Evolutionary conservation across 768 basidiomycete genomes (phyloP).

Genomic region (Tricholoma furcatifolium): DNA sequence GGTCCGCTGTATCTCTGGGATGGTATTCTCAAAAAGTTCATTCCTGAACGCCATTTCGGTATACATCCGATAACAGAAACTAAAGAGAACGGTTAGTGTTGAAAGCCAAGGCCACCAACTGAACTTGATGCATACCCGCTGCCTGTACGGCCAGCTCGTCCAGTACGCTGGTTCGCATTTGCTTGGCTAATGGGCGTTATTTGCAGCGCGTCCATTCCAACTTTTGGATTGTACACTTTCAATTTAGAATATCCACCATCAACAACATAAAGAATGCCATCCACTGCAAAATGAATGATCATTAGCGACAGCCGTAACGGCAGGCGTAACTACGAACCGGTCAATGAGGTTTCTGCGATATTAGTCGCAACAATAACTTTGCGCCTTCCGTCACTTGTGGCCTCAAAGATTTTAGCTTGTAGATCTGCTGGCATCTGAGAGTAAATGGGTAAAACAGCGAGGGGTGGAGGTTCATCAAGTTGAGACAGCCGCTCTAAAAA

Average conservation of each 20-base stretch:
- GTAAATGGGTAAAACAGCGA: conserved; percentile 96
- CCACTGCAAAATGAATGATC: conserved; percentile 51
- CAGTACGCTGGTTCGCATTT: conserved; percentile 94
- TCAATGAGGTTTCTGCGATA: conserved; percentile 97
- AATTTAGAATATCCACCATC: conserved; percentile 97
- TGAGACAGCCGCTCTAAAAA: conserved; percentile 82
- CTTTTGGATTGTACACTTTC: conserved; percentile 98
- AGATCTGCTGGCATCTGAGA: conserved; percentile 99
- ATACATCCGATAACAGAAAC: conserved; percentile 94
- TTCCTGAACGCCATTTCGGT: conserved; percentile 97
- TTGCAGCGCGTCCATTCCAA: conserved; percentile 98
- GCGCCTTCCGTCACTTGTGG: conserved; percentile 89
- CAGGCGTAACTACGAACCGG: conserved; percentile 48
- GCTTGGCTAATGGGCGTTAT: conserved; percentile 99
- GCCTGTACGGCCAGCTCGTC: conserved; percentile 95
- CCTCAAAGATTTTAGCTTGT: conserved; percentile 96
- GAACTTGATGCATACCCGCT: conserved; percentile 63
- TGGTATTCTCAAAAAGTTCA: conserved; percentile 93
- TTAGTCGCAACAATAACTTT: conserved; percentile 99
- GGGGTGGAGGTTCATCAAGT: conserved; percentile 83
- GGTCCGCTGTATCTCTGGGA: conserved; percentile 98
- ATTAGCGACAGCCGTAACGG: conserved; percentile 8
- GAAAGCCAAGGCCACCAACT: background rate
- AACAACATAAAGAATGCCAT: conserved; percentile 96
- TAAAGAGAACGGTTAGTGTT: conserved; percentile 26